These are phyloP conservation scores for Tritrichomonas foetus DNA, from an alignment of 208 protist genomes.

Conservation along the genomic window DNA sequence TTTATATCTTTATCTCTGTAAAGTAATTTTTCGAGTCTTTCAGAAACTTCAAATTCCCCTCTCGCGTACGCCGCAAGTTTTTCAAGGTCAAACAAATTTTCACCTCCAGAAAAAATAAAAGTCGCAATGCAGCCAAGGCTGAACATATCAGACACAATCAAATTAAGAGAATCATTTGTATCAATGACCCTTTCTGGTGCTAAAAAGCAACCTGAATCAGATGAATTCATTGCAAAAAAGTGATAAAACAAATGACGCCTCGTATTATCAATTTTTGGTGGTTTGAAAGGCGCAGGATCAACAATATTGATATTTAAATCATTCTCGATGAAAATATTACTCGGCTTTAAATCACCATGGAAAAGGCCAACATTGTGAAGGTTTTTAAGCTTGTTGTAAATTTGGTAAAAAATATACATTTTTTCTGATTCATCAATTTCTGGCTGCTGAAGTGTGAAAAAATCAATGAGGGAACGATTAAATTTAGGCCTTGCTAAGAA, in stretches of 20 bases:
- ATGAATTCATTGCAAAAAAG: background rate
- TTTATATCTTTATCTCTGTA: too few relatives aligned
- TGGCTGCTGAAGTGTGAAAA: background rate
- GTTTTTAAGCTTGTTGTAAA: background rate
- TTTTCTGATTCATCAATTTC: background rate
- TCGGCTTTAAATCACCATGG: background rate
- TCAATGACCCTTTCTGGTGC: background rate
- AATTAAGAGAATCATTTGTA: background rate
- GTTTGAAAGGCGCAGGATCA: background rate
- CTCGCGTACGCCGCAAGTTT: too few relatives aligned
- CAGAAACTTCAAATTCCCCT: too few relatives aligned
- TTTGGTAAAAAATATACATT: background rate
- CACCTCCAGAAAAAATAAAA: background rate
- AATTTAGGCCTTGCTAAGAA: background rate
- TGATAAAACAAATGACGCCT: background rate
- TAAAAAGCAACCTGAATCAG: conserved; percentile 3
- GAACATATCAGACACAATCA: background rate
- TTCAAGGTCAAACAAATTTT: background rate
- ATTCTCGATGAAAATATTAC: background rate
- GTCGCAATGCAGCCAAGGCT: background rate
- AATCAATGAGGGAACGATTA: background rate
- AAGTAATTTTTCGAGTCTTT: too few relatives aligned
- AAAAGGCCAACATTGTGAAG: background rate
- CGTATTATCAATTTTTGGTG: background rate
- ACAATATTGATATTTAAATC: background rate